phyloP scores from a whole-genome alignment of 2,329 filamentous ascomycete genomes.

The Ophiognomonia clavigignenti-juglandacearum region DNA sequence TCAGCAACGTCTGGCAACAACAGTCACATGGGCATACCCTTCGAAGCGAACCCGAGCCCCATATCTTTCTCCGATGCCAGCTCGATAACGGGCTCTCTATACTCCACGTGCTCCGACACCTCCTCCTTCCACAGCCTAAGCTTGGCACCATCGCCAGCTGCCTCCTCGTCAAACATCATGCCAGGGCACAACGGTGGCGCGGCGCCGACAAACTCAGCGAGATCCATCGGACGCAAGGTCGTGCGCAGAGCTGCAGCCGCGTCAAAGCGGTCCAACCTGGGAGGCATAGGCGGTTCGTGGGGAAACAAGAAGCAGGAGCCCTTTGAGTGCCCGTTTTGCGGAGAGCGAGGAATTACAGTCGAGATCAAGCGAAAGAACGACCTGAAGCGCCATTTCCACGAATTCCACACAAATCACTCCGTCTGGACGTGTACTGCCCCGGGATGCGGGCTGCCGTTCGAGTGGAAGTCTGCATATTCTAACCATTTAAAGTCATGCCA shows the following conservation, averaged over 20 bases:
- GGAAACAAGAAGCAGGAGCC: slow-evolving; percentile 16
- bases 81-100: slow-evolving; percentile 34
- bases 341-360: slow-evolving; percentile 33
- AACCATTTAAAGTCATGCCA: slow-evolving; percentile 41
- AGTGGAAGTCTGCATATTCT: slow-evolving; percentile 44
- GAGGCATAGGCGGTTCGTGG: slow-evolving; percentile 15
- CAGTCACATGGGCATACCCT: slow-evolving; percentile 11
- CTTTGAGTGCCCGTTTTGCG: slow-evolving; percentile 33
- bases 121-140: slow-evolving; percentile 17
- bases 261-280: slow-evolving; percentile 15
- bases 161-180: slow-evolving; percentile 20
- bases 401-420: slow-evolving; percentile 42
- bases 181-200: slow-evolving; percentile 11
- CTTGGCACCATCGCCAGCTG: slow-evolving; percentile 15
- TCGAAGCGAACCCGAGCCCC: slow-evolving; percentile 16
- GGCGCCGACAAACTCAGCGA: slow-evolving; percentile 11
- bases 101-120: slow-evolving; percentile 27
- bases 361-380: slow-evolving; percentile 43
- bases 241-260: slow-evolving; percentile 15
- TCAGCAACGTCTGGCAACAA: slow-evolving; percentile 15
- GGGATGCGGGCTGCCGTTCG: slow-evolving; percentile 39
- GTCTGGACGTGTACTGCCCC: slow-evolving; percentile 41
- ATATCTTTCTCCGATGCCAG: slow-evolving; percentile 33
- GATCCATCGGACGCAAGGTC: slow-evolving; percentile 15
- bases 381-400: slow-evolving; percentile 43